These are phyloP conservation scores for Colletotrichum kahawae DNA, from an alignment of 2,329 filamentous ascomycete species.

Conservation along the genomic window DNA sequence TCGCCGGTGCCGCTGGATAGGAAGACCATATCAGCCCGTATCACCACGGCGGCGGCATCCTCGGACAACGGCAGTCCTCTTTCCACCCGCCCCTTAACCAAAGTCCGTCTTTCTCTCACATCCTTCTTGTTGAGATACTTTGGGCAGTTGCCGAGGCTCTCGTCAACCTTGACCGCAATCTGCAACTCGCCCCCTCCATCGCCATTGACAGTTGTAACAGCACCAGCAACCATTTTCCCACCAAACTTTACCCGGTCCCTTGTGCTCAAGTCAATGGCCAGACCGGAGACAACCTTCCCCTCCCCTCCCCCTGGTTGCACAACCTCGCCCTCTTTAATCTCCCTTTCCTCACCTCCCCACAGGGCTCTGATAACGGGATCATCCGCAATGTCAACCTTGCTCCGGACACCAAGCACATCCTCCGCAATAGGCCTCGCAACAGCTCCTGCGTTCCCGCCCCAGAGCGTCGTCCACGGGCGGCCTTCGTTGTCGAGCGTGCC, in stretches of 20 bases:
- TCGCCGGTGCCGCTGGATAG: constrained; percentile 69
- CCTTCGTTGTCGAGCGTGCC: constrained; percentile 71
- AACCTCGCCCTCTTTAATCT: constrained; percentile 40
- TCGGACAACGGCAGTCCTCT: constrained; percentile 48
- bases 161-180: constrained; percentile 71
- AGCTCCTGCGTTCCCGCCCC: constrained; percentile 71
- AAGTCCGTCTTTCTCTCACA: constrained; percentile 44
- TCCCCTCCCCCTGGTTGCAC: constrained; percentile 38
- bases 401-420: constrained; percentile 67
- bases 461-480: constrained; percentile 77
- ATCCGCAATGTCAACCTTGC: constrained; percentile 61
- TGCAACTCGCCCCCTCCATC: constrained; percentile 42
- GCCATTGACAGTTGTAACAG: constrained; percentile 43
- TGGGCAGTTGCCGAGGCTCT: constrained; percentile 82
- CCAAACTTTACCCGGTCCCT: constrained; percentile 77
- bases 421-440: constrained; percentile 69
- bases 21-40: constrained; percentile 77
- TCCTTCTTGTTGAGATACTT: constrained; percentile 84
- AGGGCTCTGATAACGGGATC: constrained; percentile 76
- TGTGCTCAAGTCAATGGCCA: constrained; percentile 70
- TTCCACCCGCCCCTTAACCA: constrained; percentile 25
- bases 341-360: constrained; percentile 50
- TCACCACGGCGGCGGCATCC: constrained; percentile 64
- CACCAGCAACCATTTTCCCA: constrained; percentile 71
- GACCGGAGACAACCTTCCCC: constrained; percentile 47